Base-by-base conservation (phyloP, 768 basidiomycete genomes). In the Panus rudis region DNA sequence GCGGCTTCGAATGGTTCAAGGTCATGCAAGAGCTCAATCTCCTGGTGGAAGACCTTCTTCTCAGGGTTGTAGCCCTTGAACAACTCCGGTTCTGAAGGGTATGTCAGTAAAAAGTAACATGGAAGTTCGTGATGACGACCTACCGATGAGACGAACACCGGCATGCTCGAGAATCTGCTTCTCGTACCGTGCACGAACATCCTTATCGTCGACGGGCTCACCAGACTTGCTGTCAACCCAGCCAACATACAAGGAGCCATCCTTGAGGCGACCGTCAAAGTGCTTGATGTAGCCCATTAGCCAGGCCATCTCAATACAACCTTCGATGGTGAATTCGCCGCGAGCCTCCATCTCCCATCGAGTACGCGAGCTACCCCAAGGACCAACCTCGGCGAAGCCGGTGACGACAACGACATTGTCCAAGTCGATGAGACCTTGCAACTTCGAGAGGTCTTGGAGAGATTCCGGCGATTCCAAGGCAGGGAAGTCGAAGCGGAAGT, bases 271-370 rank as follows among this genome's bases (percentile, higher is more conserved):
- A 14, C 96, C 96, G 52, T 99, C 90, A 64, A 97, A 94, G 71
- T 99, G 92, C 64, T 93, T 96, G 77, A 98, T 96, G 67, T 78
- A 80, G 31, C 96, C 94, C 90, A 93, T 98, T 65, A 98, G 83
- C 93, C 94, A 99, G 3, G 94, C 93, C 88, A 99, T 94, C 69
- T 99, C 96, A 57, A 99, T 96, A 57, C 90, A 91, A 16, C 96
- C 96, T 63, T 96, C 86, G 54, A 98, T 93, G 2, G 93, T 92
- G 64, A 98, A 85, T 58, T 94, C 83, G n/a, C 96, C 94, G 35
- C 81, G 76, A 35, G 92, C 93, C 61, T 99, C 96, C 92, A 99
- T 98, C 69, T 99, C 96, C 96, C 96, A 99, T 46, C 96, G 81
- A 2, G 96, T 99, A 46, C 96, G 81, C 13, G 94, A 87, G 58